These are phyloP conservation scores for Nitzschia sp. DNA, from an alignment of 108 stramenopile species.

Conservation along the genomic window DNA sequence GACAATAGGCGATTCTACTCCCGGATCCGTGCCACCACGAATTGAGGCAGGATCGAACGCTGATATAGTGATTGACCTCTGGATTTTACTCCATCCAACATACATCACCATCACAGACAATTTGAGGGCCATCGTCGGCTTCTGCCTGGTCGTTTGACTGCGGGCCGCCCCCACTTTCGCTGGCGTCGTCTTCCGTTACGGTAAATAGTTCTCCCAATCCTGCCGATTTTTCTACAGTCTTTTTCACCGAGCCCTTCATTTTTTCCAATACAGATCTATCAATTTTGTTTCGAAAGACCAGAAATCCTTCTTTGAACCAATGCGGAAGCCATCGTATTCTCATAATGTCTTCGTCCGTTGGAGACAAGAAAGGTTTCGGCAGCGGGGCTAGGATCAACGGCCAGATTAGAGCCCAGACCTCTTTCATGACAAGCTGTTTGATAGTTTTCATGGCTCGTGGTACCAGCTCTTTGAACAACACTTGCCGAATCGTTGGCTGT, in stretches of 20 bases:
- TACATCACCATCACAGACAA: slow-evolving; percentile 1
- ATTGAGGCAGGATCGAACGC: too few relatives aligned
- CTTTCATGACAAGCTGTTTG: slow-evolving; percentile 16
- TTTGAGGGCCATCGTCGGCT: background rate
- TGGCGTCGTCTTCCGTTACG: background rate
- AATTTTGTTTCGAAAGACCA: background rate
- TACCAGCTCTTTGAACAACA: background rate
- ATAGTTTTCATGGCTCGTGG: slow-evolving; percentile 18
- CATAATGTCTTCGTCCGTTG: background rate
- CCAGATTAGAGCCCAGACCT: slow-evolving; percentile 36
- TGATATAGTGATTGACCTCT: background rate
- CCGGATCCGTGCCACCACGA: too few relatives aligned
- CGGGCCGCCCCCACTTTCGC: background rate
- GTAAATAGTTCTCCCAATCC: background rate
- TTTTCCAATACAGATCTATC: background rate
- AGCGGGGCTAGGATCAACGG: slow-evolving; percentile 5
- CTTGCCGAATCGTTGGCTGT: background rate
- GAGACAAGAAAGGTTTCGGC: background rate
- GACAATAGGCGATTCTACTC: too few relatives aligned
- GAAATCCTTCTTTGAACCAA: slow-evolving; percentile 6
- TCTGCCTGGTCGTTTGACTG: slow-evolving; percentile 1
- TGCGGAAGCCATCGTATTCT: slow-evolving; percentile 8
- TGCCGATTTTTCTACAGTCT: background rate
- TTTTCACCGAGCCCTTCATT: background rate
- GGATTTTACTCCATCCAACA: background rate